phyloP scores from a whole-genome alignment of 176 grass and related monocot species.

The Ensete ventricosum region DNA sequence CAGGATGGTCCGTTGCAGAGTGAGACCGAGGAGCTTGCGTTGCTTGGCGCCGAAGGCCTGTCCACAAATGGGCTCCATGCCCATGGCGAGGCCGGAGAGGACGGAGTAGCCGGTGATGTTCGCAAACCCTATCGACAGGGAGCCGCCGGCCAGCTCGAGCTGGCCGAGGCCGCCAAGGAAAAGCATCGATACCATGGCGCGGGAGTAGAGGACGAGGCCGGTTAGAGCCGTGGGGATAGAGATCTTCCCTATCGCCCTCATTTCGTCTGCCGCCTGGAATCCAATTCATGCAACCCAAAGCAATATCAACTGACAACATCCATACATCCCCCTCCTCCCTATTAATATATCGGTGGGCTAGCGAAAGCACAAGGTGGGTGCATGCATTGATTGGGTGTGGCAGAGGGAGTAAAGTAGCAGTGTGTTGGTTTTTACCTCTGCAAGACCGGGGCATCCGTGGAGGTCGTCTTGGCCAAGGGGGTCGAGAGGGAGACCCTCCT shows the following conservation, averaged over 20 bases:
- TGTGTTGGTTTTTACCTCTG: background rate
- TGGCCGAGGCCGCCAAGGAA: slow-evolving; percentile 71
- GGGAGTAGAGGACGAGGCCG: slow-evolving; percentile 78
- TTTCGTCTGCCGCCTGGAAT: slow-evolving; percentile 61
- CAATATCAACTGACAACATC: too few relatives aligned
- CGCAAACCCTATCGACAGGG: slow-evolving; percentile 73
- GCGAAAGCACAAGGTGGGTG: background rate
- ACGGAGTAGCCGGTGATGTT: slow-evolving; percentile 98
- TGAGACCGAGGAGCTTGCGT: slow-evolving; percentile 56
- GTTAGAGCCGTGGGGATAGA: slow-evolving; percentile 74
- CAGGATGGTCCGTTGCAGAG: slow-evolving; percentile 70
- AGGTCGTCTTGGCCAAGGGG: slow-evolving; percentile 2
- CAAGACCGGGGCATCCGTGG: slow-evolving; percentile 5
- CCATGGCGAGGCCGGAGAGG: slow-evolving; percentile 68
- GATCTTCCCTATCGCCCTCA: slow-evolving; percentile 60
- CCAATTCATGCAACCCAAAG: background rate
- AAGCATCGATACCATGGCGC: slow-evolving; percentile 82
- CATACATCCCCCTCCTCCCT: too few relatives aligned
- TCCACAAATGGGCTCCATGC: slow-evolving; percentile 95
- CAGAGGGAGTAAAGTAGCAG: background rate
- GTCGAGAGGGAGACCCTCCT: background rate
- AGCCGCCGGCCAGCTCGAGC: slow-evolving; percentile 72
- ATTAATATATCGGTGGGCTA: too few relatives aligned
- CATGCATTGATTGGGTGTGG: slow-evolving; percentile 14
- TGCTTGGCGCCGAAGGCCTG: slow-evolving; percentile 78